These are phyloP conservation scores for Ceratocystis harringtonii DNA, from an alignment of 2,329 filamentous ascomycete genomes.

Conservation along the genomic window DNA sequence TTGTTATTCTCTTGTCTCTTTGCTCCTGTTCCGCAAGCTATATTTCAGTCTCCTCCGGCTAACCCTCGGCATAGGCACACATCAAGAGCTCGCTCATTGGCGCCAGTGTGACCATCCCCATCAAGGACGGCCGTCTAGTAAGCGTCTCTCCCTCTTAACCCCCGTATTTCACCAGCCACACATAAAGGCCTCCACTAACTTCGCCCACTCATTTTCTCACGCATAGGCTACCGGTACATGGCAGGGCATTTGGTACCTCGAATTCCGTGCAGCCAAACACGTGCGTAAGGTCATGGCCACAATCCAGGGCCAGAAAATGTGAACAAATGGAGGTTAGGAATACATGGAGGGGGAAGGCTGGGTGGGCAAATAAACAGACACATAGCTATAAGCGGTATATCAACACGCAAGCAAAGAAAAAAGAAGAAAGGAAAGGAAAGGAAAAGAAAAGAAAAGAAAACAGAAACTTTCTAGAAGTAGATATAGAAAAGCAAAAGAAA, in stretches of 20 bases:
- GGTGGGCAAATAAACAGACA: not conserved
- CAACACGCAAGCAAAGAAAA: not conserved
- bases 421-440: not conserved
- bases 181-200: not conserved
- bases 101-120: constrained; percentile 79
- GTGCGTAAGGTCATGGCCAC: constrained; percentile 75
- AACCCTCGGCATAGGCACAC: constrained; percentile 49
- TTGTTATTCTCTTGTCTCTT: constrained; percentile 5
- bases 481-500: not conserved
- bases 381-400: not conserved
- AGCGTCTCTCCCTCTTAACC: constrained; percentile 20
- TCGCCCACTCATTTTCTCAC: not conserved
- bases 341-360: constrained; percentile 43
- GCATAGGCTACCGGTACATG: constrained; percentile 48
- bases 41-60: not conserved
- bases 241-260: constrained; percentile 89
- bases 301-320: constrained; percentile 69
- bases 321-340: constrained; percentile 18
- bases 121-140: constrained; percentile 67
- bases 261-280: constrained; percentile 68
- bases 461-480: not conserved
- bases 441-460: constrained; percentile 3
- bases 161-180: not conserved
- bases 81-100: constrained; percentile 85
- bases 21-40: not conserved